These are phyloP conservation scores for Botryotinia globosa DNA, from an alignment of 2,329 filamentous ascomycete species.

Conservation along the genomic window DNA sequence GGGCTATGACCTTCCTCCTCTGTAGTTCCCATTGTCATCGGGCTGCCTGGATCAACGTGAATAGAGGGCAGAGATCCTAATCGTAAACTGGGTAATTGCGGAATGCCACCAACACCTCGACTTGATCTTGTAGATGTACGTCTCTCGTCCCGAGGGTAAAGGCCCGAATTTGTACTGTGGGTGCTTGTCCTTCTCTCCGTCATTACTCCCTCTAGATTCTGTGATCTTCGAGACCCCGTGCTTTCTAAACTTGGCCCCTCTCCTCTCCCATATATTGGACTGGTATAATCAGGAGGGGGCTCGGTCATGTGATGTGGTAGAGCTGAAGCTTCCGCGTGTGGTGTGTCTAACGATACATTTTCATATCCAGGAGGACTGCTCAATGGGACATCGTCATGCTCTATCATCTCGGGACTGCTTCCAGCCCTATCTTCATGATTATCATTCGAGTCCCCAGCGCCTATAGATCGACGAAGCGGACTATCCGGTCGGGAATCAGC, in stretches of 20 bases:
- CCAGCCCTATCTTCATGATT: constrained; percentile 31
- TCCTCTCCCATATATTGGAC: constrained; percentile 29
- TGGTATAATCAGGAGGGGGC: constrained; percentile 36
- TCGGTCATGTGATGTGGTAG: constrained; percentile 22
- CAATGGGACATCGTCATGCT: constrained; percentile 35
- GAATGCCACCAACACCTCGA: constrained; percentile 43
- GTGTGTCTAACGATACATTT: constrained; percentile 35
- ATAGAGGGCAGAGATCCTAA: constrained; percentile 54
- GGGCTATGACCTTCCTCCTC: constrained; percentile 15
- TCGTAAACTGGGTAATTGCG: constrained; percentile 53
- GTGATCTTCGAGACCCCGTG: constrained; percentile 25
- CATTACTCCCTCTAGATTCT: constrained; percentile 24
- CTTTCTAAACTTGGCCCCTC: constrained; percentile 23
- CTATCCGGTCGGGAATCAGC: constrained; percentile 46
- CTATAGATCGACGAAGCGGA: constrained; percentile 27
- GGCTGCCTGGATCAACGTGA: constrained; percentile 48
- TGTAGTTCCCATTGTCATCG: constrained; percentile 12
- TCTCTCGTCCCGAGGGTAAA: not conserved
- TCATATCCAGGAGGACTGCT: constrained; percentile 37
- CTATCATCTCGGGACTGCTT: constrained; percentile 37
- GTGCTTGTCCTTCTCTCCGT: constrained; percentile 25
- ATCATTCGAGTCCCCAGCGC: constrained; percentile 22
- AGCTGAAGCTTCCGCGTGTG: constrained; percentile 21
- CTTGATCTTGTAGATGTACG: constrained; percentile 21
- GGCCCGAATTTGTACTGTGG: constrained; percentile 13